Conservation (phyloP, 2,329 filamentous ascomycete species). For the Epichloe amarillans region DNA sequence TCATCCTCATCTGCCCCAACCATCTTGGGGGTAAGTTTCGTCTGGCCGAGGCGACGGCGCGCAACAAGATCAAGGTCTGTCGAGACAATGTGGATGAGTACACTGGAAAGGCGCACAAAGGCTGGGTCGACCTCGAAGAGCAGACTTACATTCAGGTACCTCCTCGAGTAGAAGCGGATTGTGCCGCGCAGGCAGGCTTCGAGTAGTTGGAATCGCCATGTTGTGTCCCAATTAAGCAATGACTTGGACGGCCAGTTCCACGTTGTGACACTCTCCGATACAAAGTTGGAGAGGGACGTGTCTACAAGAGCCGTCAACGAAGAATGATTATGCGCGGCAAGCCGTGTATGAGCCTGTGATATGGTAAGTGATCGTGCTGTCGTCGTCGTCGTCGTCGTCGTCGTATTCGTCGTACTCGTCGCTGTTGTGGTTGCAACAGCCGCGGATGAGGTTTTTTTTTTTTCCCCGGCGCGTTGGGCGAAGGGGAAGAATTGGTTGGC, state of each 20-base stretch:
- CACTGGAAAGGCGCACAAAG: background rate
- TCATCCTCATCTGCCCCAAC: constrained; percentile 63
- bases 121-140: background rate
- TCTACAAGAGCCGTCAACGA: background rate
- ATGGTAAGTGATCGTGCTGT: background rate
- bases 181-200: constrained; percentile 44
- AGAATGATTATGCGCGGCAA: background rate
- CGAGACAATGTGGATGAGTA: background rate
- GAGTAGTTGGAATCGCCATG: constrained; percentile 23
- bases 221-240: background rate
- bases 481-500: background rate
- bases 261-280: constrained; percentile 1
- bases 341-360: background rate
- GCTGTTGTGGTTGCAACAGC: background rate
- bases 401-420: background rate
- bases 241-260: background rate
- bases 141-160: constrained; percentile 45
- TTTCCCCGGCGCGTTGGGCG: background rate
- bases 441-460: background rate
- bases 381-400: background rate
- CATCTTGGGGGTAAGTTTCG: constrained; percentile 74
- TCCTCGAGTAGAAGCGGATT: constrained; percentile 55
- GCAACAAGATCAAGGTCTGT: constrained; percentile 62
- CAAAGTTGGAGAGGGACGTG: background rate
- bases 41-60: constrained; percentile 83